phyloP scores from a whole-genome alignment of 2,329 filamentous ascomycete genomes.

The Geosmithia flava region DNA sequence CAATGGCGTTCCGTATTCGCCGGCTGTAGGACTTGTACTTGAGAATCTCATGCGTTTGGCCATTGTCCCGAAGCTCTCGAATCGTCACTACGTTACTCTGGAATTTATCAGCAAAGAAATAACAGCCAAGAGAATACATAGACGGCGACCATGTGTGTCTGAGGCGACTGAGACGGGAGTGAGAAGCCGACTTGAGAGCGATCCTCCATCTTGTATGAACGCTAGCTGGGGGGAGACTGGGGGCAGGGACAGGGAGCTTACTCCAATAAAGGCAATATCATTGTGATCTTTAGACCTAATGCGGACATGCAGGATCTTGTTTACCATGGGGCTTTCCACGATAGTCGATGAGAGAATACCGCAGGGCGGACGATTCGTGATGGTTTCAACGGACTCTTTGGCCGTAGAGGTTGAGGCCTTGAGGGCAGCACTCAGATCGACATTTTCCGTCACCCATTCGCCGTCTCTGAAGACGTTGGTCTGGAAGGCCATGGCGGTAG shows the following conservation, averaged over 20 bases:
- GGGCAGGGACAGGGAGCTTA: slow-evolving; percentile 25
- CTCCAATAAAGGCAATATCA: slow-evolving; percentile 78
- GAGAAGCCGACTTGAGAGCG: no score
- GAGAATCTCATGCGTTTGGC: slow-evolving; percentile 63
- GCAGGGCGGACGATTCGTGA: slow-evolving; percentile 30
- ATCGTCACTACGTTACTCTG: slow-evolving; percentile 72
- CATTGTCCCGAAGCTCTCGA: slow-evolving; percentile 57
- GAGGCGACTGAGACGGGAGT: no score
- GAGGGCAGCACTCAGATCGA: slow-evolving; percentile 29
- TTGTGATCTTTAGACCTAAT: slow-evolving; percentile 58
- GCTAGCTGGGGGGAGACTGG: neutral
- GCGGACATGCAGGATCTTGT: slow-evolving; percentile 68
- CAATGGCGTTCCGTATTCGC: slow-evolving; percentile 65
- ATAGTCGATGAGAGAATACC: slow-evolving; percentile 73
- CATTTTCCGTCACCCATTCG: slow-evolving; percentile 42
- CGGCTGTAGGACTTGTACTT: slow-evolving; percentile 68
- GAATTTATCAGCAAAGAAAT: neutral
- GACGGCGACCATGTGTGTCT: no score
- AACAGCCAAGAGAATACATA: neutral
- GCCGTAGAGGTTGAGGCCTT: slow-evolving; percentile 18
- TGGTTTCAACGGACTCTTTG: neutral
- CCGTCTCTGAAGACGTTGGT: slow-evolving; percentile 41
- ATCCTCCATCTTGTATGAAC: neutral
- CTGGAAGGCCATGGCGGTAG: slow-evolving; percentile 31
- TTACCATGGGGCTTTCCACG: slow-evolving; percentile 61